phyloP scores from a whole-genome alignment of 2,329 filamentous ascomycete genomes.

The Dactylellina cionopaga region DNA sequence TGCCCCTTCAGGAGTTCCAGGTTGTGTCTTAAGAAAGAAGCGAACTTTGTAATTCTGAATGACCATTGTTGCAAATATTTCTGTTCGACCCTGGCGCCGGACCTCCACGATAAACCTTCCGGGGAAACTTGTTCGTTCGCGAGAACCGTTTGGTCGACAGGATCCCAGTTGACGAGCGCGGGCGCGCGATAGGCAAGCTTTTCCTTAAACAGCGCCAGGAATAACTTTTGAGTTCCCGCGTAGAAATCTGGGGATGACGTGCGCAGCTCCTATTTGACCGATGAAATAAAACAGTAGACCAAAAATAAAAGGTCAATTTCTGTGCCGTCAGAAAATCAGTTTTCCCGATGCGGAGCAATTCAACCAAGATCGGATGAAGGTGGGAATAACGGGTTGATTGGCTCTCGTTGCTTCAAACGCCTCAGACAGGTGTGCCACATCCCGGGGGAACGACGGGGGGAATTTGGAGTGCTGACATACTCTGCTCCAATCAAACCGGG shows the following conservation, averaged over 20 bases:
- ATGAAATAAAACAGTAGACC: constrained; percentile 33
- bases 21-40: constrained; percentile 76
- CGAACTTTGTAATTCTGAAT: constrained; percentile 81
- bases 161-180: constrained; percentile 88
- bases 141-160: constrained; percentile 86
- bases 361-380: constrained; percentile 35
- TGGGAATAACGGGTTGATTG: constrained; percentile 46
- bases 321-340: constrained; percentile 53
- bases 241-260: constrained; percentile 88
- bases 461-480: constrained; percentile 65
- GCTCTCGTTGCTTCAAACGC: constrained; percentile 42
- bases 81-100: constrained; percentile 84
- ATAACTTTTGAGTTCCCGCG: constrained; percentile 87
- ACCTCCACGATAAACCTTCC: constrained; percentile 85
- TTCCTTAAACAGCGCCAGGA: constrained; percentile 77
- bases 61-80: constrained; percentile 87
- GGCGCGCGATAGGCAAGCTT: constrained; percentile 85
- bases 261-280: constrained; percentile 73
- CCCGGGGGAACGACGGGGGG: constrained; percentile 21
- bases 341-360: constrained; percentile 38
- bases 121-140: constrained; percentile 94
- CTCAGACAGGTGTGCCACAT: constrained; percentile 46
- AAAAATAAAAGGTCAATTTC: constrained; percentile 47
- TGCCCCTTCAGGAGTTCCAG: constrained; percentile 72
- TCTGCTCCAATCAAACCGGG: constrained; percentile 81